These are phyloP conservation scores for Termitomyces sp. DNA, from an alignment of 768 basidiomycete genomes.

Conservation along the genomic window DNA sequence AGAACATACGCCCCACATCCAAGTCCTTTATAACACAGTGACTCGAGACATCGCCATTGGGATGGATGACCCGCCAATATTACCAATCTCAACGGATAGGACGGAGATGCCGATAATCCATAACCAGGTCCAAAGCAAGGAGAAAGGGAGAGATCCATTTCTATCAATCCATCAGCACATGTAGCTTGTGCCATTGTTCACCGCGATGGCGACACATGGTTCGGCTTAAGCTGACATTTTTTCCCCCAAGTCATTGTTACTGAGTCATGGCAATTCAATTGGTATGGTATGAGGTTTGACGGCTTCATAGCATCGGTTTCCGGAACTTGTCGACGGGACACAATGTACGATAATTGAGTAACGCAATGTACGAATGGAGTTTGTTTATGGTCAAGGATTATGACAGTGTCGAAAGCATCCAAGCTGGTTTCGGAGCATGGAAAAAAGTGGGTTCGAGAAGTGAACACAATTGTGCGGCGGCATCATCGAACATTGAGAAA, in stretches of 20 bases:
- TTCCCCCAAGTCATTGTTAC: neutral
- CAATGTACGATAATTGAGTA: neutral
- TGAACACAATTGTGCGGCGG: neutral
- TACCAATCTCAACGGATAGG: too few species aligned
- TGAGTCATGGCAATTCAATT: too few species aligned
- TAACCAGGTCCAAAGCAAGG: neutral
- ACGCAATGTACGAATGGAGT: neutral
- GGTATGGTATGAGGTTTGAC: neutral
- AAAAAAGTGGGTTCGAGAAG: neutral
- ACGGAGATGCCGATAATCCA: neutral
- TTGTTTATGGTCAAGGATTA: neutral
- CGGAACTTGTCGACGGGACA: neutral
- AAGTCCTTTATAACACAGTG: too few species aligned
- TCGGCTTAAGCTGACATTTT: neutral
- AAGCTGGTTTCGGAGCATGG: neutral
- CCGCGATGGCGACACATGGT: neutral
- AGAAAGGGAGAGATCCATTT: neutral
- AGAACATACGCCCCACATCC: too few species aligned
- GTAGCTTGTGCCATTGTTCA: too few species aligned
- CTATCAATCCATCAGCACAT: neutral
- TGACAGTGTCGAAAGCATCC: neutral
- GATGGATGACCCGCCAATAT: too few species aligned
- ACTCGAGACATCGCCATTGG: too few species aligned
- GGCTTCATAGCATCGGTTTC: neutral
- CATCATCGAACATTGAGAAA: neutral